A percentile compares a stretch with the other conserved stretches of the same genome.
phyloP scores from a whole-genome alignment of 805 yeast genomes.

The Candida saitoana region DNA sequence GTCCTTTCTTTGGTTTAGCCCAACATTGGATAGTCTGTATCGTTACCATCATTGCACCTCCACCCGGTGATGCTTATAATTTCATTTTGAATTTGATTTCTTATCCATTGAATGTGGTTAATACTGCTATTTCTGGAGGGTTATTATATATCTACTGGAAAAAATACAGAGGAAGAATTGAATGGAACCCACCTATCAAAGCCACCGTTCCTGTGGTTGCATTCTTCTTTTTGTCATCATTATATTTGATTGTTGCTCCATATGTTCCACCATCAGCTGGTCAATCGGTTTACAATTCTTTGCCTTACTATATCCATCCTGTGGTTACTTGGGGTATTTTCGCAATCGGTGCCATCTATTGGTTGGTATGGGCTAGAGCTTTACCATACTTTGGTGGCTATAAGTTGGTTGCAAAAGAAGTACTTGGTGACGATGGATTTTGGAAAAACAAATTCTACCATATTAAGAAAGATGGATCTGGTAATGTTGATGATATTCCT shows the following conservation, averaged over 20 bases:
- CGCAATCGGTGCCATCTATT: constrained; percentile 60
- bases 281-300: constrained; percentile 60
- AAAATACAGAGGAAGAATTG: constrained; percentile 43
- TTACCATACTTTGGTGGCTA: constrained; percentile 56
- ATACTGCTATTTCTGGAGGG: constrained; percentile 61
- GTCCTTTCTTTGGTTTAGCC: constrained; percentile 70
- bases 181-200: constrained; percentile 70
- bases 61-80: constrained; percentile 82
- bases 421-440: constrained; percentile 64
- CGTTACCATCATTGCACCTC: constrained; percentile 68
- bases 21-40: constrained; percentile 77
- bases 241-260: constrained; percentile 72
- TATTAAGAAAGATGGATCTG: constrained; percentile 24
- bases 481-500: not conserved
- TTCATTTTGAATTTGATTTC: constrained; percentile 75
- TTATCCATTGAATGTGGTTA: constrained; percentile 76
- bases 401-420: constrained; percentile 48
- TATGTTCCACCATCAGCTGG: constrained; percentile 69
- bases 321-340: constrained; percentile 80
- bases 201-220: constrained; percentile 60
- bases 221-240: constrained; percentile 62
- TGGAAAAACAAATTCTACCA: constrained; percentile 60
- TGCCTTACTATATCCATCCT: constrained; percentile 78
- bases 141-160: constrained; percentile 55
- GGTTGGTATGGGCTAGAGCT: constrained; percentile 58